A percentile compares a stretch with the other conserved stretches of the same genome.
Evolutionary conservation across 805 yeast genomes (phyloP).

Genomic region (Priceomyces melissophilus): DNA sequence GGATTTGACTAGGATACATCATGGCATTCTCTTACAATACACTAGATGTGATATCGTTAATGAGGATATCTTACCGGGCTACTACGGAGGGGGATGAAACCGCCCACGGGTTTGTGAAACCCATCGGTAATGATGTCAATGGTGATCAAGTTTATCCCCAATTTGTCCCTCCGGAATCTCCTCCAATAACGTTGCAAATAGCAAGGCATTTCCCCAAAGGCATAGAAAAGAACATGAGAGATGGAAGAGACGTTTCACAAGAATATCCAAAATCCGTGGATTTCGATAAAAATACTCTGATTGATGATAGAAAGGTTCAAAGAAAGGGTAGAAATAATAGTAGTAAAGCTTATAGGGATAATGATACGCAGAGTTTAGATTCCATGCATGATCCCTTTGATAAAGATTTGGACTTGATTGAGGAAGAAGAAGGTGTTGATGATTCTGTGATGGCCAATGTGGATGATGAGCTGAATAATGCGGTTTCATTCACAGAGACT

Average conservation of each 20-base stretch:
- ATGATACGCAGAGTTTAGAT: not conserved
- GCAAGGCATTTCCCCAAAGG: conserved; percentile 20
- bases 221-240: not conserved
- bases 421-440: conserved; percentile 11
- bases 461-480: conserved; percentile 13
- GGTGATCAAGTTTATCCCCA: conserved; percentile 2
- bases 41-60: conserved; percentile 24
- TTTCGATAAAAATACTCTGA: conserved; percentile 9
- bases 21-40: conserved; percentile 40
- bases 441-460: conserved; percentile 6
- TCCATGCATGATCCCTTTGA: not conserved
- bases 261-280: not conserved
- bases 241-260: not conserved
- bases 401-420: conserved; percentile 16
- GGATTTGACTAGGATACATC: not conserved
- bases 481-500: conserved; percentile 12
- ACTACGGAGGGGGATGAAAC: conserved; percentile 21
- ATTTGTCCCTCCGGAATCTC: conserved; percentile 20
- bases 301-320: conserved; percentile 6
- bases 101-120: conserved; percentile 7
- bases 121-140: conserved; percentile 3
- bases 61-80: conserved; percentile 25
- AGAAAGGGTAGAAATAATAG: conserved; percentile 1
- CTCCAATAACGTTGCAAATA: conserved; percentile 28
- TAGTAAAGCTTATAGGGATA: not conserved